A percentile compares a stretch with the other conserved stretches of the same genome.
These are phyloP conservation scores for Ceratocystiopsis sp. DNA, from an alignment of 2,329 filamentous ascomycete genomes.

Conservation along the genomic window DNA sequence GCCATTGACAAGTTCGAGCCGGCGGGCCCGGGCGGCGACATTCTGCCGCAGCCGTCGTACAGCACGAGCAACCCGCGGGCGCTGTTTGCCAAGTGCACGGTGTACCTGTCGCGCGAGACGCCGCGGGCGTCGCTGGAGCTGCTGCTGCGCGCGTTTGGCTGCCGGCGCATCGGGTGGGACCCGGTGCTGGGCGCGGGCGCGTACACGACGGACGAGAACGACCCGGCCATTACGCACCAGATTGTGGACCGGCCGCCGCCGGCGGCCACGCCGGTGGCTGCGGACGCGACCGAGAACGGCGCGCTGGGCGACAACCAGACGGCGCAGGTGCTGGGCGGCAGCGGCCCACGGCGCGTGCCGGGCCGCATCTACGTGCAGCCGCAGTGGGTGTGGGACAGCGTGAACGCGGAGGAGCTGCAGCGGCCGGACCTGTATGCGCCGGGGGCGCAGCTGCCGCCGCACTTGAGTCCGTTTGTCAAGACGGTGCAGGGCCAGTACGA, in stretches of 20 bases:
- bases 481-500: conserved; percentile 77
- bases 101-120: conserved; percentile 88
- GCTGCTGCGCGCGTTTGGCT: conserved; percentile 82
- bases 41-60: conserved; percentile 61
- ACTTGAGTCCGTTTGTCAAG: conserved; percentile 93
- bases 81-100: conserved; percentile 78
- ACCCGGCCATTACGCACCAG: conserved; percentile 86
- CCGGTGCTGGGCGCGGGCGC: conserved; percentile 76
- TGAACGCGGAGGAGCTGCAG: conserved; percentile 83
- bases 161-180: conserved; percentile 93
- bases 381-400: conserved; percentile 96
- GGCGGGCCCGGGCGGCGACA: conserved; percentile 66
- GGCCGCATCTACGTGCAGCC: conserved; percentile 87
- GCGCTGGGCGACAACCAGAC: conserved; percentile 42
- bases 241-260: conserved; percentile 80
- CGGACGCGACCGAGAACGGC: conserved; percentile 26
- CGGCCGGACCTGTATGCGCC: conserved; percentile 77
- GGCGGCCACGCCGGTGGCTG: conserved; percentile 26
- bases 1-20: conserved; percentile 86
- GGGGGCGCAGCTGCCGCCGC: conserved; percentile 76
- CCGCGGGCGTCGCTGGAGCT: conserved; percentile 85
- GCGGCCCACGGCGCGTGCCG: conserved; percentile 56
- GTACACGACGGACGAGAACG: conserved; percentile 76
- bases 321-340: conserved; percentile 33
- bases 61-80: conserved; percentile 48